phyloP scores from a whole-genome alignment of 805 yeast genomes.

The Metschnikowia orientalis region DNA sequence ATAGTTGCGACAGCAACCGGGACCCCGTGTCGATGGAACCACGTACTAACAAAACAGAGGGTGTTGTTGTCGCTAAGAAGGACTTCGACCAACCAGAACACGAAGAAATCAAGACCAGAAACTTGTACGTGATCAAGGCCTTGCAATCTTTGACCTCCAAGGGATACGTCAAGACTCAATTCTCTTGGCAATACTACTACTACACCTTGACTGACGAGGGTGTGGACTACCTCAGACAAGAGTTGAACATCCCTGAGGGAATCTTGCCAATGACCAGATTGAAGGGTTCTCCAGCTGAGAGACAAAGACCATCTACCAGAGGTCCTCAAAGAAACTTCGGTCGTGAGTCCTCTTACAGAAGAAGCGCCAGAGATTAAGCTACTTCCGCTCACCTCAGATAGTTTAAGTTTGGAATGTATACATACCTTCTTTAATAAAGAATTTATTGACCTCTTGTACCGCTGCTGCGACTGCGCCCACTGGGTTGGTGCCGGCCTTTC shows the following conservation, averaged over 20 bases:
- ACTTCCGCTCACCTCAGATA: conserved; percentile 9
- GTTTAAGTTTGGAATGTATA: conserved; percentile 17
- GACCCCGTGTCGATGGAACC: too few relatives aligned
- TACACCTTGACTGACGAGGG: conserved; percentile 99
- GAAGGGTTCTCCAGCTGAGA: conserved; percentile 87
- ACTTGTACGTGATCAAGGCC: conserved; percentile 97
- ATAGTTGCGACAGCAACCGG: too few relatives aligned
- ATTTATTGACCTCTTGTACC: conserved; percentile 6
- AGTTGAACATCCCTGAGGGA: conserved; percentile 98
- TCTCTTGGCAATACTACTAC: conserved; percentile 99
- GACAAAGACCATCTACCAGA: conserved; percentile 45
- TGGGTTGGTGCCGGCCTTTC: too few relatives aligned
- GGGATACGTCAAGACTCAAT: conserved; percentile 99
- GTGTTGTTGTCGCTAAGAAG: conserved; percentile 99
- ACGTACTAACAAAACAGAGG: conserved; percentile 56
- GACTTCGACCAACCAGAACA: conserved; percentile 96
- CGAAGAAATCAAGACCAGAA: conserved; percentile 96
- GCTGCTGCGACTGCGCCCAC: too few relatives aligned
- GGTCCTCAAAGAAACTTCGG: conserved; percentile 42
- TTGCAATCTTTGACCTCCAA: conserved; percentile 97
- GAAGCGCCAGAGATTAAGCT: conserved; percentile 53
- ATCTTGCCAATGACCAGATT: conserved; percentile 98
- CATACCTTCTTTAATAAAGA: conserved; percentile 17
- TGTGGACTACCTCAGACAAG: conserved; percentile 96
- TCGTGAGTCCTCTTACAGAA: conserved; percentile 49